Conservation (phyloP, 176 grass and related monocot species). For the Elaeis guineensis region DNA sequence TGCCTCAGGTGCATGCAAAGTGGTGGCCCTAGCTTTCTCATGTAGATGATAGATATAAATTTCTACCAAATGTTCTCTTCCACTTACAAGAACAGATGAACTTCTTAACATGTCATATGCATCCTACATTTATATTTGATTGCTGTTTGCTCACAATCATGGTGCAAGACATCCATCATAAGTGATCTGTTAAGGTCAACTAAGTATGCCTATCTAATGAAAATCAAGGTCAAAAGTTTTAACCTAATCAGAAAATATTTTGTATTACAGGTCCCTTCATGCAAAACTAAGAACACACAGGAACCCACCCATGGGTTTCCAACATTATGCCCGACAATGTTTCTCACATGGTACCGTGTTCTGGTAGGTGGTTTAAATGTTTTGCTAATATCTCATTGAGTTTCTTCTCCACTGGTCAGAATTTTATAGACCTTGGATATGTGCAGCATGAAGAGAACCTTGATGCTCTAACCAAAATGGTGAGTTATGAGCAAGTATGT, state of each 20-base stretch:
- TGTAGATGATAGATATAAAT: no score
- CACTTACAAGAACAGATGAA: no score
- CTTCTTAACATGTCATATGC: no score
- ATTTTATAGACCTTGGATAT: constrained; percentile 16
- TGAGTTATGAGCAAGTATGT: constrained; percentile 25
- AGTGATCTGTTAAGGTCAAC: no score
- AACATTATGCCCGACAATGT: constrained; percentile 55
- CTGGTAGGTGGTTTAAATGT: constrained; percentile 42
- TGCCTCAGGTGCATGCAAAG: constrained; percentile 28
- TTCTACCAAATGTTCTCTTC: no score
- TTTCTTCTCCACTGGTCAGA: constrained; percentile 1
- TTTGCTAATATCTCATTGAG: no score
- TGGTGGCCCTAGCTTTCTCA: no score
- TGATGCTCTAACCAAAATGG: constrained; percentile 50
- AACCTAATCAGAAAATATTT: constrained; percentile 18
- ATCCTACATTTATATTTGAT: no score
- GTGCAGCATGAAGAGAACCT: constrained; percentile 91
- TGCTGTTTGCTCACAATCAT: no score
- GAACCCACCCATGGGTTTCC: constrained; percentile 31
- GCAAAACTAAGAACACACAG: constrained; percentile 40
- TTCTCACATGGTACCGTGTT: constrained; percentile 65
- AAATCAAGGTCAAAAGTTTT: no score
- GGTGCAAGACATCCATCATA: no score
- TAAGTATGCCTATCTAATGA: no score
- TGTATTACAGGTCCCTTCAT: constrained; percentile 35